Evolutionary conservation across 768 basidiomycete species (phyloP).

Genomic region (Leccinum longicurvipes): DNA sequence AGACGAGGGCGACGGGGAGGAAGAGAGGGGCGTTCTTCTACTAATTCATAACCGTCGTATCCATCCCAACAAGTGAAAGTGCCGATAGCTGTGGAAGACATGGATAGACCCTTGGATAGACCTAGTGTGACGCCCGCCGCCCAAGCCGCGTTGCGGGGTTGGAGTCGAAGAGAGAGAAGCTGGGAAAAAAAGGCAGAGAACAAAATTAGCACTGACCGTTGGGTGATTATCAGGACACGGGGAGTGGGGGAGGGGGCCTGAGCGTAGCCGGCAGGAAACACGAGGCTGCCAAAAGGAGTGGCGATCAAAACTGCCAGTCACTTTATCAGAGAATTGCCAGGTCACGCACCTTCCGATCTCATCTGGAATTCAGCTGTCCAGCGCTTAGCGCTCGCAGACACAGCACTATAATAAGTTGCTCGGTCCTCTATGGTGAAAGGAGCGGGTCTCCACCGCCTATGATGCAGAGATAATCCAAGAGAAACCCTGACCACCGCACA

Average conservation of each 20-base stretch:
- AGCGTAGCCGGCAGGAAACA: slow-evolving; percentile 30
- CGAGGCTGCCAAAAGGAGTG: slow-evolving; percentile 34
- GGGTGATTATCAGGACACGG: slow-evolving; percentile 33
- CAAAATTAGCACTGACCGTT: slow-evolving; percentile 28
- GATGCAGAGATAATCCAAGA: not conserved
- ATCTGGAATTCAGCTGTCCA: slow-evolving; percentile 6
- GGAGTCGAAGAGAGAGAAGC: slow-evolving; percentile 15
- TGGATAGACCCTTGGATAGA: slow-evolving; percentile 7
- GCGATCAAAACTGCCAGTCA: slow-evolving; percentile 18
- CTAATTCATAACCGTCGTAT: slow-evolving; percentile 28
- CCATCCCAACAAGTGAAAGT: slow-evolving; percentile 35
- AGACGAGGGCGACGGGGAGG: slow-evolving; percentile 22
- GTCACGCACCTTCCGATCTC: slow-evolving; percentile 4
- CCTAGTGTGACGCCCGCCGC: slow-evolving; percentile 15
- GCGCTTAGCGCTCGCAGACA: too few species aligned
- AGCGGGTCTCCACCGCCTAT: too few species aligned
- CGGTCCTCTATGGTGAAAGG: too few species aligned
- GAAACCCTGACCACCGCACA: not conserved
- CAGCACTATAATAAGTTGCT: not conserved
- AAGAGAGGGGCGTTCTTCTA: slow-evolving; percentile 15
- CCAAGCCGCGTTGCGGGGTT: slow-evolving; percentile 21
- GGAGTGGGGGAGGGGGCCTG: slow-evolving; percentile 3
- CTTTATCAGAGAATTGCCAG: slow-evolving; percentile 23
- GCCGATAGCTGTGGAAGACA: slow-evolving; percentile 33
- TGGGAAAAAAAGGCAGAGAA: slow-evolving; percentile 9